Conservation (phyloP, 805 yeast species). For the Yarrowia sp. region DNA sequence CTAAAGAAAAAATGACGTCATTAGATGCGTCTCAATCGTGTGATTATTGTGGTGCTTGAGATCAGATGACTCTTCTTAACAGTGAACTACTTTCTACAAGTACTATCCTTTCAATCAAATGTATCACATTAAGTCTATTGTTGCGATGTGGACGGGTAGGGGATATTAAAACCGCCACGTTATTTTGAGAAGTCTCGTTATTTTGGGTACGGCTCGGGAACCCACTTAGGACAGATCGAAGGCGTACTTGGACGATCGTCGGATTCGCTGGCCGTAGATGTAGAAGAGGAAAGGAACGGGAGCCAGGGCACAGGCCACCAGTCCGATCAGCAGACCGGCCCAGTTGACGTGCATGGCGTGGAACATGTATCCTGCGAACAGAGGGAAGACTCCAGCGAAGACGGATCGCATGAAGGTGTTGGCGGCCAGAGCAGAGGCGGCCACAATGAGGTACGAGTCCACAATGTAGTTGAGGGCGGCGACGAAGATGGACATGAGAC, state of each 20-base stretch:
- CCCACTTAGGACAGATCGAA: slow-evolving; percentile 37
- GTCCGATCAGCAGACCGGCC: slow-evolving; percentile 79
- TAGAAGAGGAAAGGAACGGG: slow-evolving; percentile 76
- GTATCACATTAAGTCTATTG: slow-evolving; percentile 27
- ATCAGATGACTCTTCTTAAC: too few relatives aligned
- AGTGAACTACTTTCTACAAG: too few relatives aligned
- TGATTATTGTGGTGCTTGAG: too few relatives aligned
- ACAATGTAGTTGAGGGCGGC: slow-evolving; percentile 75
- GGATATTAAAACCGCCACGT: too few relatives aligned
- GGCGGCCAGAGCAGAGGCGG: slow-evolving; percentile 82
- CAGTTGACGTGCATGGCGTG: slow-evolving; percentile 71
- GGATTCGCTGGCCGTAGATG: slow-evolving; percentile 63
- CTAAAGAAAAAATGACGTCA: too few relatives aligned
- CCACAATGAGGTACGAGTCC: slow-evolving; percentile 71
- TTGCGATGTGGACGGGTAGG: background rate
- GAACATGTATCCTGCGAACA: slow-evolving; percentile 78
- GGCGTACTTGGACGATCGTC: slow-evolving; percentile 67
- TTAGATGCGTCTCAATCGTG: too few relatives aligned
- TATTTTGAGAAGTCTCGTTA: too few relatives aligned
- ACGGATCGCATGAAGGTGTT: slow-evolving; percentile 74
- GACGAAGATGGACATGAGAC: slow-evolving; percentile 71
- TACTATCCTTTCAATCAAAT: slow-evolving; percentile 4
- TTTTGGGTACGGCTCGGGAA: background rate
- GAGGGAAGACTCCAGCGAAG: slow-evolving; percentile 75
- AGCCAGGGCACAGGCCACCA: slow-evolving; percentile 61